Evolutionary conservation across 2,329 filamentous ascomycete species (phyloP).

Genomic region (Microdochium paspali): DNA sequence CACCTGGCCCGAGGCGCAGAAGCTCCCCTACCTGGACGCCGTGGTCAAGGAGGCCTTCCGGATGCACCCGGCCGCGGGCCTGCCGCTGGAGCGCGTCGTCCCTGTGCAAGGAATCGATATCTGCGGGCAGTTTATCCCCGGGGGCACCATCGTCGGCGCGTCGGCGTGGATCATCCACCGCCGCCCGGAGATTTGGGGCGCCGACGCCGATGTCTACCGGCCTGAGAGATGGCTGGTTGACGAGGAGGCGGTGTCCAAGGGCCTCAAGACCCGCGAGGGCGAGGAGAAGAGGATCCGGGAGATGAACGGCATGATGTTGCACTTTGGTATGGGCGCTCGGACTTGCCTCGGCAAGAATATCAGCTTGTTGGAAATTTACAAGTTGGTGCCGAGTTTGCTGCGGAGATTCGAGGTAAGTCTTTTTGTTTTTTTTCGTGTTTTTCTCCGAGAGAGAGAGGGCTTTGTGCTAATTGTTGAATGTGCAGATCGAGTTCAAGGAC

Average conservation of each 20-base stretch:
- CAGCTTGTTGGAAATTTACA: conserved; percentile 53
- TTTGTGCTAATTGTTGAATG: neutral
- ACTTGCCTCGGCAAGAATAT: conserved; percentile 66
- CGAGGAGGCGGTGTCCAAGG: conserved; percentile 19
- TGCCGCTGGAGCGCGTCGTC: conserved; percentile 65
- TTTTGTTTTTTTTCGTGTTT: neutral
- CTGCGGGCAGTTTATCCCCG: conserved; percentile 50
- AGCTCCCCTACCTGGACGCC: conserved; percentile 67
- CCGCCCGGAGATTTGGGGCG: conserved; percentile 56
- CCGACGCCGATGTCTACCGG: conserved; percentile 54
- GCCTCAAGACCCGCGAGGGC: too few relatives aligned
- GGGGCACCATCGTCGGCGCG: conserved; percentile 65
- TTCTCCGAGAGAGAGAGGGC: too few relatives aligned
- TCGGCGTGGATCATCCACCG: conserved; percentile 69
- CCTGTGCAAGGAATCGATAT: conserved; percentile 56
- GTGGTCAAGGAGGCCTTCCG: conserved; percentile 72
- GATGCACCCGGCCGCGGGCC: conserved; percentile 62
- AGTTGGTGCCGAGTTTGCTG: conserved; percentile 51
- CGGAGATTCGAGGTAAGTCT: conserved; percentile 32
- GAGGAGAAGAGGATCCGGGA: conserved; percentile 48
- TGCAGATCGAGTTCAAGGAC: conserved; percentile 43
- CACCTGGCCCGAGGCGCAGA: conserved; percentile 60
- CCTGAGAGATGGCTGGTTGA: conserved; percentile 59
- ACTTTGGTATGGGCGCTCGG: conserved; percentile 62
- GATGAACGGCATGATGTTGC: conserved; percentile 63